Conservation (phyloP, 495 filamentous ascomycete genomes). For the Neohortaea acidophila region DNA sequence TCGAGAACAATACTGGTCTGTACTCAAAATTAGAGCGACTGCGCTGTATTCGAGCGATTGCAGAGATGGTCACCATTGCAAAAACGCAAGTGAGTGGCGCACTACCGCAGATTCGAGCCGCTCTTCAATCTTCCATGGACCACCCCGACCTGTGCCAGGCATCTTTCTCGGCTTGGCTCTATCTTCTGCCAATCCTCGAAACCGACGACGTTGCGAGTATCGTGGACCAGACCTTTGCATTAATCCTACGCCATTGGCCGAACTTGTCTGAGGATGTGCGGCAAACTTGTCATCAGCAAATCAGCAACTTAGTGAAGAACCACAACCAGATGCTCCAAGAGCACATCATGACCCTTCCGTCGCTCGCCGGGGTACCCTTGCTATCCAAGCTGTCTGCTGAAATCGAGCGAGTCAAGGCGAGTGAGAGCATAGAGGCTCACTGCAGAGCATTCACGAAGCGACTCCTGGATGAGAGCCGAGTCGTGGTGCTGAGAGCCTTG, state of each 20-base stretch:
- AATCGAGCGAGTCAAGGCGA: conserved; percentile 46
- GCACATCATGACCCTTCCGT: conserved; percentile 58
- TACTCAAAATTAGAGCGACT: conserved; percentile 47
- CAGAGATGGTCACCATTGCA: conserved; percentile 69
- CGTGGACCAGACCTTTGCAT: conserved; percentile 74
- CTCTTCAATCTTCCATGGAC: conserved; percentile 67
- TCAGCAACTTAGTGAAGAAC: conserved; percentile 49
- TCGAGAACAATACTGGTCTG: conserved; percentile 52
- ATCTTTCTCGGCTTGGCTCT: conserved; percentile 71
- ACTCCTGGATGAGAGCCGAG: conserved; percentile 64
- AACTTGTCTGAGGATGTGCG: conserved; percentile 46
- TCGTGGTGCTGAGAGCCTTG: conserved; percentile 67
- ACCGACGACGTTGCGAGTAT: conserved; percentile 64
- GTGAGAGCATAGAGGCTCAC: conserved; percentile 43
- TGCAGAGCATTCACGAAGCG: conserved; percentile 56
- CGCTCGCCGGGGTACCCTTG: conserved; percentile 53
- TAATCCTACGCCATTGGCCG: conserved; percentile 68
- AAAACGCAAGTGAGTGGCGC: conserved; percentile 56
- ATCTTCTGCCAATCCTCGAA: conserved; percentile 55
- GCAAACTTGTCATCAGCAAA: conserved; percentile 40
- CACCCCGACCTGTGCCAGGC: conserved; percentile 54
- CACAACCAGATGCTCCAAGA: conserved; percentile 44
- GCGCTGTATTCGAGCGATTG: conserved; percentile 63
- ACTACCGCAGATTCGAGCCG: conserved; percentile 81
- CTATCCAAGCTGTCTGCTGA: conserved; percentile 48